phyloP scores from a whole-genome alignment of 2,329 filamentous ascomycete genomes.

The Gyromitra esculenta region DNA sequence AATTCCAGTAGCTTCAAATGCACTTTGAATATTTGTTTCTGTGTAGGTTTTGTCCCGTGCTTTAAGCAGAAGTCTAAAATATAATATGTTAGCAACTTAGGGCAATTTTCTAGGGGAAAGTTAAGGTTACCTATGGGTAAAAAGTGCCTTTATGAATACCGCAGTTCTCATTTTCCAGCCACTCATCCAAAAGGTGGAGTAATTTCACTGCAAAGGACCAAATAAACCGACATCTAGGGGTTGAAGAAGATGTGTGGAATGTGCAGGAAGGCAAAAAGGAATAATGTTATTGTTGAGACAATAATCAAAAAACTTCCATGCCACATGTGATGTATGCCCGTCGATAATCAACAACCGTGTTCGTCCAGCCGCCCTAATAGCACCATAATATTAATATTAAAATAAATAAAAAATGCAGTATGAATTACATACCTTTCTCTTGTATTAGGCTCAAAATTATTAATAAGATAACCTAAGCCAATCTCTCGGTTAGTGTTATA shows the following conservation, averaged over 20 bases:
- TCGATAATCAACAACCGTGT: constrained; percentile 61
- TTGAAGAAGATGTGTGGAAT: constrained; percentile 9
- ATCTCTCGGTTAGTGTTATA: too few relatives aligned
- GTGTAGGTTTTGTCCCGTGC: background rate
- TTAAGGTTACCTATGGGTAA: background rate
- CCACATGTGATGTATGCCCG: constrained; percentile 60
- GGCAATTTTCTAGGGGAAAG: too few relatives aligned
- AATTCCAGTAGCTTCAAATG: constrained; percentile 12
- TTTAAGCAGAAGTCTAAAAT: background rate
- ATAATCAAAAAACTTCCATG: constrained; percentile 59
- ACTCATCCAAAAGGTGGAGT: background rate
- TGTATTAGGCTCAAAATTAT: background rate
- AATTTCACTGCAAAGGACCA: background rate
- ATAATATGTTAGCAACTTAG: background rate
- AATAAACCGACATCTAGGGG: constrained; percentile 8
- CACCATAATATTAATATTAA: background rate
- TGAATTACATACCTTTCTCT: background rate
- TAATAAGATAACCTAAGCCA: background rate
- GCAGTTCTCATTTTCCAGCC: background rate
- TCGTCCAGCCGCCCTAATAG: constrained; percentile 51
- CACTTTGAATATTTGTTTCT: background rate
- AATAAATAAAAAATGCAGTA: background rate
- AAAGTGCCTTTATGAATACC: constrained; percentile 9
- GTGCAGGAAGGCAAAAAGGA: background rate
- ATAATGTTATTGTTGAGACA: constrained; percentile 60